These are phyloP conservation scores for Hyphopichia homilentoma DNA, from an alignment of 805 yeast species.

Conservation along the genomic window DNA sequence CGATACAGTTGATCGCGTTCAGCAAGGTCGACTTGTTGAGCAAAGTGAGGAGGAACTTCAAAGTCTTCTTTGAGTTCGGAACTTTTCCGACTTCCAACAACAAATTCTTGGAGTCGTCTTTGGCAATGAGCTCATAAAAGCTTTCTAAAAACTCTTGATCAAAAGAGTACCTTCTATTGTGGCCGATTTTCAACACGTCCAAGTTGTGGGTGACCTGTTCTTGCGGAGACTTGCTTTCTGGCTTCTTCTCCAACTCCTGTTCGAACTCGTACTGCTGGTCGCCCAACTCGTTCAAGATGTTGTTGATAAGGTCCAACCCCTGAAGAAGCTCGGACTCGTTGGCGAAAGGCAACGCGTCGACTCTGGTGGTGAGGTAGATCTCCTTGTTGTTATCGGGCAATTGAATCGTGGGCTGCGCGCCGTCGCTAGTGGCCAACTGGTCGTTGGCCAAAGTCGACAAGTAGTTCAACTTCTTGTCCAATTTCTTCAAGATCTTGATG, in stretches of 20 bases:
- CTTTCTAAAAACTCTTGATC: constrained; percentile 20
- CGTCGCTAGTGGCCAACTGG: constrained; percentile 9
- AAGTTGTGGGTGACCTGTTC: not conserved
- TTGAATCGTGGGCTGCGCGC: constrained; percentile 8
- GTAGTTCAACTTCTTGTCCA: constrained; percentile 66
- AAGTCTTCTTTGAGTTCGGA: constrained; percentile 43
- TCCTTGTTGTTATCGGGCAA: constrained; percentile 36
- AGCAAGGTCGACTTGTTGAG: constrained; percentile 61
- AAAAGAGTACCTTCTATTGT: constrained; percentile 17
- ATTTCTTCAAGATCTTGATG: constrained; percentile 80
- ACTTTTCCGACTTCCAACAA: constrained; percentile 35
- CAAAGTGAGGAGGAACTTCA: constrained; percentile 54
- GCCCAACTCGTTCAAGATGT: constrained; percentile 49
- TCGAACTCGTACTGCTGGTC: constrained; percentile 14
- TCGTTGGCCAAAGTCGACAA: constrained; percentile 20
- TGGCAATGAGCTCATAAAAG: constrained; percentile 19
- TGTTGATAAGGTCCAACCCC: constrained; percentile 51
- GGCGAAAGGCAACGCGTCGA: constrained; percentile 74
- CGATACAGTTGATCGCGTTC: constrained; percentile 57
- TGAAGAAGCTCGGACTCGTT: constrained; percentile 59
- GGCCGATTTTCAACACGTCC: constrained; percentile 17
- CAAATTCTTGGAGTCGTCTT: constrained; percentile 45
- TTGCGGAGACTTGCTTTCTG: not conserved
- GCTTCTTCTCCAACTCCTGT: not conserved
- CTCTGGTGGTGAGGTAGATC: constrained; percentile 54